phyloP scores from a whole-genome alignment of 164 flowering plant species.

The Vitis rupestris region DNA sequence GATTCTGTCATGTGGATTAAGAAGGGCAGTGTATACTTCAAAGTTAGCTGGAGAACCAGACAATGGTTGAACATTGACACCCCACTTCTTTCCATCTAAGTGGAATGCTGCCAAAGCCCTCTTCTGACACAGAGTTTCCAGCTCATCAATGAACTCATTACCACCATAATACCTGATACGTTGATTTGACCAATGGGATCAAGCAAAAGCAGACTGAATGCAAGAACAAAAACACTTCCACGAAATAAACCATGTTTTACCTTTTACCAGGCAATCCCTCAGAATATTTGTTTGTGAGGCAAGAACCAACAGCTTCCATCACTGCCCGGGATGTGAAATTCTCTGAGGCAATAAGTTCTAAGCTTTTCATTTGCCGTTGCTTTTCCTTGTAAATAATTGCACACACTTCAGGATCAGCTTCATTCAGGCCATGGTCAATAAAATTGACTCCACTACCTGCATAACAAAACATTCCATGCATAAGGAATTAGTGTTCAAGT shows the following conservation, averaged over 20 bases:
- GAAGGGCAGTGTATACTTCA: constrained; percentile 91
- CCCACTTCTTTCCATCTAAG: constrained; percentile 79
- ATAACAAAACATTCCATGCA: constrained; percentile 4
- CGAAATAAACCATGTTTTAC: constrained; percentile 25
- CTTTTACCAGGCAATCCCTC: constrained; percentile 99
- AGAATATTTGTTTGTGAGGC: constrained; percentile 94
- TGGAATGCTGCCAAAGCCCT: constrained; percentile 86
- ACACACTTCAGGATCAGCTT: constrained; percentile 79
- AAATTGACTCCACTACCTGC: constrained; percentile 50
- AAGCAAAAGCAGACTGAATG: neutral
- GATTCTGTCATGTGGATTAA: constrained; percentile 88
- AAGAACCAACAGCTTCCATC: constrained; percentile 97
- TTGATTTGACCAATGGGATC: neutral
- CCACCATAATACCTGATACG: constrained; percentile 86
- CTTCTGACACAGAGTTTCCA: constrained; percentile 82
- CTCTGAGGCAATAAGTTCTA: constrained; percentile 96
- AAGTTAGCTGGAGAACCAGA: constrained; percentile 99
- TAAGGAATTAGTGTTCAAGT: neutral
- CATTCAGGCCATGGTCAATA: constrained; percentile 49
- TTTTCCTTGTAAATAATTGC: constrained; percentile 73
- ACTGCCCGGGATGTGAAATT: constrained; percentile 93
- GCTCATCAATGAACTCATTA: constrained; percentile 89
- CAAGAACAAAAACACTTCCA: neutral
- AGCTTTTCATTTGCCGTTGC: constrained; percentile 72
- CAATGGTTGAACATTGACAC: constrained; percentile 96